phyloP scores from a whole-genome alignment of 331 rosid species.

The Pyracantha coccinea region DNA sequence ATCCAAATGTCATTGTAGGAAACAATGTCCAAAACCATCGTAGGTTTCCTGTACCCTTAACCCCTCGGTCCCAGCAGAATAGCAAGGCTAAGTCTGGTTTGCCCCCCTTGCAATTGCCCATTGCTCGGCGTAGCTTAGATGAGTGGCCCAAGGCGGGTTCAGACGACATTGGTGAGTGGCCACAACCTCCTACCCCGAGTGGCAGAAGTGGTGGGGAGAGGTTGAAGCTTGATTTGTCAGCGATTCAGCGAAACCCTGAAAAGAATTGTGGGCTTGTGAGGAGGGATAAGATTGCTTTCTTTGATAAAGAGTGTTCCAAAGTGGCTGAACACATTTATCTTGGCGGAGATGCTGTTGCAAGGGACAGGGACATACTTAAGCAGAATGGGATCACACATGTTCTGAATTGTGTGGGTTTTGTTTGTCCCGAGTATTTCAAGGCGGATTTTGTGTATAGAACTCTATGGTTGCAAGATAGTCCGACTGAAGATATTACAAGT shows the following conservation, averaged over 20 bases:
- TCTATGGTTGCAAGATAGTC: slow-evolving; percentile 96
- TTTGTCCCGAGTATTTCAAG: slow-evolving; percentile 90
- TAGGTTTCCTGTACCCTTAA: slow-evolving; percentile 65
- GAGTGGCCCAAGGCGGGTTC: slow-evolving; percentile 98
- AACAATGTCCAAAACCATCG: slow-evolving; percentile 37
- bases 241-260: slow-evolving; percentile 75
- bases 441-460: slow-evolving; percentile 88
- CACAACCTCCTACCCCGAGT: slow-evolving; percentile 84
- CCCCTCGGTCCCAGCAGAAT: slow-evolving; percentile 90
- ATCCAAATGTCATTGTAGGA: slow-evolving; percentile 42
- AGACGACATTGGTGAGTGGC: slow-evolving; percentile 97
- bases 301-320: slow-evolving; percentile 91
- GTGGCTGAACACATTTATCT: slow-evolving; percentile 90
- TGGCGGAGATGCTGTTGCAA: slow-evolving; percentile 98
- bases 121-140: slow-evolving; percentile 87
- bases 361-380: slow-evolving; percentile 75
- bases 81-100: slow-evolving; percentile 77
- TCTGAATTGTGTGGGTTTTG: slow-evolving; percentile 93
- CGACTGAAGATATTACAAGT: slow-evolving; percentile 93
- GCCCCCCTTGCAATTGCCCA: slow-evolving; percentile 81
- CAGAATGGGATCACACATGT: slow-evolving; percentile 84
- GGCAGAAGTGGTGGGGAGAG: slow-evolving; percentile 78
- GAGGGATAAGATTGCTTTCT: slow-evolving; percentile 95
- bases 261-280: slow-evolving; percentile 81
- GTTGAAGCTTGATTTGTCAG: slow-evolving; percentile 89